A percentile compares a stretch with the other conserved stretches of the same genome.
Conservation (phyloP, 2,329 filamentous ascomycete species). For the Pseudogymnoascus sp. region DNA sequence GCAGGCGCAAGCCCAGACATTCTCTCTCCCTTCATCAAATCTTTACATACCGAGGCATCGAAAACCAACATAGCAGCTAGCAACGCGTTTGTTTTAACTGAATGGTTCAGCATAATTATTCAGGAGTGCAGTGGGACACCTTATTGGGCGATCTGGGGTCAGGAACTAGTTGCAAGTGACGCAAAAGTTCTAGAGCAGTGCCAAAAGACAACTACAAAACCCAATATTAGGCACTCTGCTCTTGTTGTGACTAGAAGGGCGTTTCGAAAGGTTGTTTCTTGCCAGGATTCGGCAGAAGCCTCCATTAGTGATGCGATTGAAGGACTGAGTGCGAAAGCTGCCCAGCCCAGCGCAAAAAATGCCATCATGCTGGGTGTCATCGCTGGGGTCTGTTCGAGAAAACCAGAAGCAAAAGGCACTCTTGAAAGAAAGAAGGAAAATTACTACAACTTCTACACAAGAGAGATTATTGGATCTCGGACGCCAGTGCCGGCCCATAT, state of each 20-base stretch:
- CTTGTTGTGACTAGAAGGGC: conserved; percentile 70
- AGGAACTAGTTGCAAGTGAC: conserved; percentile 58
- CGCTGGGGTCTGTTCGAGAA: conserved; percentile 73
- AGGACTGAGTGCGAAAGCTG: conserved; percentile 58
- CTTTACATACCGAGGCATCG: conserved; percentile 61
- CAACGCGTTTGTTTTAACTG: conserved; percentile 79
- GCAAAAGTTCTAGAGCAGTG: conserved; percentile 73
- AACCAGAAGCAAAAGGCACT: conserved; percentile 51
- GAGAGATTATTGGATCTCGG: conserved; percentile 77
- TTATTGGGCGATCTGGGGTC: conserved; percentile 55
- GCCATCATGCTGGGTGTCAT: conserved; percentile 74
- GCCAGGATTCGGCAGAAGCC: conserved; percentile 25
- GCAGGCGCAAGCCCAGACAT: conserved; percentile 46
- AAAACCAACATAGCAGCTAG: conserved; percentile 70
- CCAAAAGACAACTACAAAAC: conserved; percentile 54
- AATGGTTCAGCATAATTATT: conserved; percentile 79
- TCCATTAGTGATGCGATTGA: conserved; percentile 53
- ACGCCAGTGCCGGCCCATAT: conserved; percentile 62
- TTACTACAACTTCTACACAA: conserved; percentile 73
- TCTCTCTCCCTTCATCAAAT: conserved; percentile 55
- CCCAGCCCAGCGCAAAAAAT: conserved; percentile 58
- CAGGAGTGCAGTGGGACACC: conserved; percentile 56
- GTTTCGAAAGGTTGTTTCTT: conserved; percentile 63
- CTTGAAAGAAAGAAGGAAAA: conserved; percentile 59
- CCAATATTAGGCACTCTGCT: conserved; percentile 62